Evolutionary conservation across 2,329 filamentous ascomycete genomes (phyloP).

Genomic region (Phyllosticta paracitricarpa): DNA sequence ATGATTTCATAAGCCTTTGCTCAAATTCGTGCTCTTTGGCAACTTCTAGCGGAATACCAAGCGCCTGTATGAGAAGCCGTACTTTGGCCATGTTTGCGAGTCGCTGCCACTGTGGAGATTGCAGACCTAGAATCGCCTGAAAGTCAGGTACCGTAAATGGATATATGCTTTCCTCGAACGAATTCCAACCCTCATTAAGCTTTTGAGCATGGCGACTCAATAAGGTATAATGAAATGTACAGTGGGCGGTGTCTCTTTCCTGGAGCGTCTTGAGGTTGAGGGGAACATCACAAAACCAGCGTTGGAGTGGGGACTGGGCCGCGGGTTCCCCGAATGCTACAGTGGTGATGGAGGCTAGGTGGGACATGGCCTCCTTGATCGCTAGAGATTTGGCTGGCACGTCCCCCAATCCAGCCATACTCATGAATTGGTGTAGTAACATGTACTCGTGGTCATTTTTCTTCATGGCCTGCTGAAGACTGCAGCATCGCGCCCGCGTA

Average conservation of each 20-base stretch:
- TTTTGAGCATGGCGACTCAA: background rate
- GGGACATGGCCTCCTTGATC: background rate
- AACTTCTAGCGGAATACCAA: background rate
- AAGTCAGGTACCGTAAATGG: background rate
- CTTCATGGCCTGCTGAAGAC: background rate
- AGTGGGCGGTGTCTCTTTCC: background rate
- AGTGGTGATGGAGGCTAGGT: background rate
- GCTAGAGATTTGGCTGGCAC: background rate
- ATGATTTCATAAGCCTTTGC: background rate
- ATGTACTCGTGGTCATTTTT: slow-evolving; percentile 1
- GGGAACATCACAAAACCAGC: background rate
- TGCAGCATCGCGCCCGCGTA: background rate
- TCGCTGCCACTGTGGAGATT: background rate
- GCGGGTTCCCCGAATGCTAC: background rate
- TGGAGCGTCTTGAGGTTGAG: background rate
- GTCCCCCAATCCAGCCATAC: background rate
- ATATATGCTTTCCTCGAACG: background rate
- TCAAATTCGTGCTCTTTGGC: background rate
- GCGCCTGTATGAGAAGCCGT: background rate
- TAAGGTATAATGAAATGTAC: background rate
- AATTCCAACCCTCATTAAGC: background rate
- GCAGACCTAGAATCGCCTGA: background rate
- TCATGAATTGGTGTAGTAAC: slow-evolving; percentile 8
- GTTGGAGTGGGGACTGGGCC: background rate
- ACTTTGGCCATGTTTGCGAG: background rate